Evolutionary conservation across 352 stramenopile species (phyloP), one percentile per base, ranked within the genome.

Genomic region (Phytopythium mirpurense): DNA sequence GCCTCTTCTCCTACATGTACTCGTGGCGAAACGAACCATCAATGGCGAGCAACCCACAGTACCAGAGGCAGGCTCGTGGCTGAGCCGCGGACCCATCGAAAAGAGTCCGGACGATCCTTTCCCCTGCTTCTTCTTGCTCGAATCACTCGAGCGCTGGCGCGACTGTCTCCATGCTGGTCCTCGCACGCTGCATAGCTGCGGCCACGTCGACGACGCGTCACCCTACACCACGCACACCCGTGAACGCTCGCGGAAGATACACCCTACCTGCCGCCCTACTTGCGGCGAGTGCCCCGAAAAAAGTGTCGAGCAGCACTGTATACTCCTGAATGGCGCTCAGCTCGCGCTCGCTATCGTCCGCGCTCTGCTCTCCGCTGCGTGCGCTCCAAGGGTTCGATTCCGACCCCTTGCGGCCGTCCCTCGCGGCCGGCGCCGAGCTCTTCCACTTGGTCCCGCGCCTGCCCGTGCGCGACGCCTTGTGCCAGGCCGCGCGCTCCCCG

Each of bases 391-490:
- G 40, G 3, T 1, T 16, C 40, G 21, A 5, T 3, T 34, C 59
- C 15, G 49, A 38, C 18, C 50, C 57, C 5, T 32, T 23, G 6
- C 54, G 40, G 15, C 63, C 52, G 40, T 54, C 51, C 31, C 32
- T 68, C 16, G 23, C 14, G 15, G 54, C n/a, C 5, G 16, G 35
- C 27, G 65, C 70, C n/a, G 76, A 76, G 10, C 75, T 59, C 40
- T 70, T 81, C 78, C 78, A 87, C 51, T 89, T 89, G 1, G 74
- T 83, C 16, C 78, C 76, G 6, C 52, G 63, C 32, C 76, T 83
- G 16, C 78, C 76, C 14, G 68, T 74, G 11, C 47, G 67, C 18
- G 66, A 78, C 40, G 63, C 74, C n/a, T 64, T 67, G 23, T 70
- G 68, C 78, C 78, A 89, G 3, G 70, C 72, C 16, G 75, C 60